Base-by-base conservation (phyloP, 164 flowering plant species). In the Magnolia changhungtana region DNA sequence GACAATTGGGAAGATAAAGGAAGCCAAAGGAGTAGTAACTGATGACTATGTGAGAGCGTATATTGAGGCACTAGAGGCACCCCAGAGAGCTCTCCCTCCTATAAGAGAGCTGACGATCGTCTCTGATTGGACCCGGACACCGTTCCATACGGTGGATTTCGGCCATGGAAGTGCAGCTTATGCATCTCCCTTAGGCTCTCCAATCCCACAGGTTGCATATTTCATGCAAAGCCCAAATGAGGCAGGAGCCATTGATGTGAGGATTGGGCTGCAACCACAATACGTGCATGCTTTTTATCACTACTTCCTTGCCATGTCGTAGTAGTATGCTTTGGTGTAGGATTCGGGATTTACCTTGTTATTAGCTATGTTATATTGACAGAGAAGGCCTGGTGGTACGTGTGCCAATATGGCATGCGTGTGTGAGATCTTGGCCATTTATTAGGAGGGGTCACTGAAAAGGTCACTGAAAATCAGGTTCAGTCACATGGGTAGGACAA, bases 51-150 rank as follows among this genome's bases (percentile, higher is more conserved):
- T 88, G 59, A 75, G 52, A 11, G 83, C 85, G 45, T 88, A 88
- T 59, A 55, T 81, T 2, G 74, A 77, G 49, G 90, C 84, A 20
- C 76, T 88, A 20, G 88, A 85, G 2, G 85, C 80, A 0, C 81
- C 85, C 8, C 87, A 81, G 72, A 67, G 71, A 0, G 29, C 79
- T 20, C 88, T 88, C 55, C 89, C 90, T 72, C 88, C 90, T 7
- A 8, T 86, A 23, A 76, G 52, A 69, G 90, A 85, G 78, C 85
- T 86, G 2, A 88, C 90, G 1, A 51, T 88, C 1, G 82, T 86
- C 23, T 86, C 88, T 0, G 90, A 88, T 63, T 85, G 86, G 89
- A 86, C 88, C 7, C 81, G 85, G 55, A 81, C 76, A 81, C 89
- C 90, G 4, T 86, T 86, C 69, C 89, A 88, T 76, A 78, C 76